Conservation (phyloP, 2,329 filamentous ascomycete species). For the Talaromyces islandicus region DNA sequence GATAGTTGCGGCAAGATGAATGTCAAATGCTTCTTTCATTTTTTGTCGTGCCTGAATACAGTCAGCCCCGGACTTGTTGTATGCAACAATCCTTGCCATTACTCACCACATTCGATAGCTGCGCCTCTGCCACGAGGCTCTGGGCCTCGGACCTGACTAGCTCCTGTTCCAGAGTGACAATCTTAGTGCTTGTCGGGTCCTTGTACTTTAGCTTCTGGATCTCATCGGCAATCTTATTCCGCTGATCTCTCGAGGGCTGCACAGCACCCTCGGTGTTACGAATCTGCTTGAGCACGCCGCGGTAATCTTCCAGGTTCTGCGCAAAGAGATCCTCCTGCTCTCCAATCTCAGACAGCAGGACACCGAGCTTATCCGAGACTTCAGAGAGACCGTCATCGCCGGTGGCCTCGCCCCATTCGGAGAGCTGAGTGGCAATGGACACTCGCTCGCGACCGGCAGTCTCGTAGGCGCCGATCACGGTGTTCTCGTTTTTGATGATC, state of each 20-base stretch:
- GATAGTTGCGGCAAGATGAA: constrained; percentile 84
- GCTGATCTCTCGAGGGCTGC: constrained; percentile 82
- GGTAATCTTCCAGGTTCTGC: constrained; percentile 78
- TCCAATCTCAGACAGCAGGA: constrained; percentile 84
- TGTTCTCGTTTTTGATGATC: constrained; percentile 93
- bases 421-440: constrained; percentile 81
- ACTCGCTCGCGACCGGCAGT: constrained; percentile 76
- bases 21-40: constrained; percentile 87
- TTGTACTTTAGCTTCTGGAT: constrained; percentile 88
- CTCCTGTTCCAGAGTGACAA: constrained; percentile 89
- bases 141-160: constrained; percentile 93
- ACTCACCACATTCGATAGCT: constrained; percentile 86
- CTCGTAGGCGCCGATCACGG: constrained; percentile 78
- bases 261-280: constrained; percentile 94
- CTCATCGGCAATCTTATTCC: constrained; percentile 83
- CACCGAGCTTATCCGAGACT: constrained; percentile 91
- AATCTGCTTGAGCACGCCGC: constrained; percentile 79
- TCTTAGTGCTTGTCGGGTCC: constrained; percentile 75
- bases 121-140: constrained; percentile 91
- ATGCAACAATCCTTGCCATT: neutral
- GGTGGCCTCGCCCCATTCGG: constrained; percentile 93
- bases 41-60: constrained; percentile 75
- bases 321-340: constrained; percentile 90
- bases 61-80: neutral
- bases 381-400: constrained; percentile 82